Evolutionary conservation across 2,329 filamentous ascomycete genomes (phyloP), one percentile per base, ranked within the genome.

Genomic region (Dryadomyces sulphureus): DNA sequence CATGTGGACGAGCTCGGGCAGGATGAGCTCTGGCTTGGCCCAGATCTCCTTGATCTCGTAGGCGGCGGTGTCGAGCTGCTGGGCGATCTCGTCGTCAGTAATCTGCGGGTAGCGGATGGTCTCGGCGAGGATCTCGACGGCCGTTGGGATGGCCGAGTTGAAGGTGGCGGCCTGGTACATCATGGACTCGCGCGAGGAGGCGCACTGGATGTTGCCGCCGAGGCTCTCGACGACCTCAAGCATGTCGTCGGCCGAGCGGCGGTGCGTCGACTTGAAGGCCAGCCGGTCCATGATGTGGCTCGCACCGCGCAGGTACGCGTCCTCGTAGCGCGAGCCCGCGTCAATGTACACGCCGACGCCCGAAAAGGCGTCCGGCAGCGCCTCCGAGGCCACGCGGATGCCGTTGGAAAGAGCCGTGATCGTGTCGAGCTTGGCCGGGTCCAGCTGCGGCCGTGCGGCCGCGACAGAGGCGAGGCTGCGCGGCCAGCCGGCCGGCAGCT

Each of bases 111-210:
- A 77, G 48, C 87, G 82, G 51, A 98, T 93, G 27, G 92, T 96
- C 62, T 98, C 92, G 49, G 92, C 90, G 36, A 98, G 75, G 17
- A 98, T 66, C 25, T 73, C 86, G 21, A 94, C 77, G 12, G 90
- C 87, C 8, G 78, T 78, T 7, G 85, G 81, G 8, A 98, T 88
- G 17, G 87, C 82, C 22, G 81, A 82, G 68, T 98, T 98, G 75
- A 98, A 98, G 25, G 89, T 95, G 22, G 92, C 92, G 1, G 88
- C 86, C 64, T 98, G 92, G 69, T 98, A 98, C 92, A 98, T 98
- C 66, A 98, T 77, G 47, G 87, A 87, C 65, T 98, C 92, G 53
- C 92, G 75, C 2, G 88, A 94, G 1, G 89, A 95, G 11, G 90
- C 89, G 65, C 92, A 98, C 65, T 96, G 89, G 49, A 98, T 90